Percentiles rank a stretch among this genome's conserved stretches.
Evolutionary conservation across 352 stramenopile genomes (phyloP).

Genomic region (Phytophthora lateralis): DNA sequence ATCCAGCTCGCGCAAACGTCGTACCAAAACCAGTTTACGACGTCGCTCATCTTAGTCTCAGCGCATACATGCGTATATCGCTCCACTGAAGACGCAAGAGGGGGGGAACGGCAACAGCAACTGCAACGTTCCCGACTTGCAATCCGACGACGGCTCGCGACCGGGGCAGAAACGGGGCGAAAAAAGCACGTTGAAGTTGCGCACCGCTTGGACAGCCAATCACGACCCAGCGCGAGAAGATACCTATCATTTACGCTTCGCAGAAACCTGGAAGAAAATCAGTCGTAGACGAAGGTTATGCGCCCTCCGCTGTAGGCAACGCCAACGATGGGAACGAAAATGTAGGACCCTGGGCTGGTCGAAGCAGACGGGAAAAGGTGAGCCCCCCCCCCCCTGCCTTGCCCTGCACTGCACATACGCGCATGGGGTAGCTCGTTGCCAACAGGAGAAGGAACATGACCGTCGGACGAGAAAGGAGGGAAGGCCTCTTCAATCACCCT

Average conservation of each 20-base stretch:
- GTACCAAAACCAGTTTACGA: not conserved
- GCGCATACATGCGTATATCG: no score
- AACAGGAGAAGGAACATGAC: not conserved
- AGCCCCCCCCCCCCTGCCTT: no score
- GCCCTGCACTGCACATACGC: no score
- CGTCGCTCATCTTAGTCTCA: not conserved
- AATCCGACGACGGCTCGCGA: no score
- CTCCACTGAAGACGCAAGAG: not conserved
- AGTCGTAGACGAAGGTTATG: no score
- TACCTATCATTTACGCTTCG: conserved; percentile 29
- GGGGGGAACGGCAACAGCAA: not conserved
- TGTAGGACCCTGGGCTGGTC: no score
- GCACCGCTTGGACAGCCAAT: conserved; percentile 6
- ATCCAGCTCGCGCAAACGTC: no score
- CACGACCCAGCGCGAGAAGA: conserved; percentile 1
- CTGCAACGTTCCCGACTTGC: not conserved
- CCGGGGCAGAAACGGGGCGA: not conserved
- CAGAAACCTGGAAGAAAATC: not conserved
- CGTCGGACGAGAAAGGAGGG: not conserved
- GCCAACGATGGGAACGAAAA: not conserved
- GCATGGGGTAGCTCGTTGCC: not conserved
- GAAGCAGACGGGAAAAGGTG: no score
- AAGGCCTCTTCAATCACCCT: not conserved
- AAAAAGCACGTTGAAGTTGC: conserved; percentile 23
- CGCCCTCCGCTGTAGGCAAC: no score